A percentile compares a stretch with the other conserved stretches of the same genome.
Conservation (phyloP, 2,329 filamentous ascomycete genomes). For the Tolypocladium endophyticum region DNA sequence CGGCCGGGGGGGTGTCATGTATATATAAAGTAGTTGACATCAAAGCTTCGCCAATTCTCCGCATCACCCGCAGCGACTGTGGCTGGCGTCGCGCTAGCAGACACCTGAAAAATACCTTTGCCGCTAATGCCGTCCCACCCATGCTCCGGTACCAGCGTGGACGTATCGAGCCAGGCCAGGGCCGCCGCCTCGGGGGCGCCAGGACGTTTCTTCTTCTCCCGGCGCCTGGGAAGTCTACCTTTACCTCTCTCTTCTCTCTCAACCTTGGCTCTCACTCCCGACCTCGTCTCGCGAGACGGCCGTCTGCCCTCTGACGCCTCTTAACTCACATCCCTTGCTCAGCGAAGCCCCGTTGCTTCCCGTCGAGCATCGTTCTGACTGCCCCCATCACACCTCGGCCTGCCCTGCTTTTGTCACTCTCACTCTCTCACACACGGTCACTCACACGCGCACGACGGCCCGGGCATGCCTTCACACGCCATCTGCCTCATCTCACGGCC, state of each 20-base stretch:
- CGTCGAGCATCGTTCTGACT: neutral
- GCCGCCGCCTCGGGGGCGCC: constrained; percentile 24
- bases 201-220: constrained; percentile 29
- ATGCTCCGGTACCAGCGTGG: constrained; percentile 22
- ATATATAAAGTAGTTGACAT: constrained; percentile 18
- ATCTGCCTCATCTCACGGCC: constrained; percentile 20
- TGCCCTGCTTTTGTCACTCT: constrained; percentile 4
- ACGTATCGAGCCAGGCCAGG: constrained; percentile 23
- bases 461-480: constrained; percentile 17
- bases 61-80: constrained; percentile 1
- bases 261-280: constrained; percentile 21
- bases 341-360: neutral
- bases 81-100: constrained; percentile 9
- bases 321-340: neutral
- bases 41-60: neutral
- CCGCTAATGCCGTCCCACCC: constrained; percentile 24
- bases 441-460: constrained; percentile 5
- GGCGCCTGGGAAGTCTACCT: constrained; percentile 22
- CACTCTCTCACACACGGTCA: constrained; percentile 9
- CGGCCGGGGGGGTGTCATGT: constrained; percentile 20
- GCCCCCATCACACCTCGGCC: neutral
- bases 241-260: constrained; percentile 15
- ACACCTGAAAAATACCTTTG: constrained; percentile 13
- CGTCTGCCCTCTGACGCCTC: neutral
- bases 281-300: constrained; percentile 12